Conservation (phyloP, 805 yeast genomes). For the Candida nanaspora region DNA sequence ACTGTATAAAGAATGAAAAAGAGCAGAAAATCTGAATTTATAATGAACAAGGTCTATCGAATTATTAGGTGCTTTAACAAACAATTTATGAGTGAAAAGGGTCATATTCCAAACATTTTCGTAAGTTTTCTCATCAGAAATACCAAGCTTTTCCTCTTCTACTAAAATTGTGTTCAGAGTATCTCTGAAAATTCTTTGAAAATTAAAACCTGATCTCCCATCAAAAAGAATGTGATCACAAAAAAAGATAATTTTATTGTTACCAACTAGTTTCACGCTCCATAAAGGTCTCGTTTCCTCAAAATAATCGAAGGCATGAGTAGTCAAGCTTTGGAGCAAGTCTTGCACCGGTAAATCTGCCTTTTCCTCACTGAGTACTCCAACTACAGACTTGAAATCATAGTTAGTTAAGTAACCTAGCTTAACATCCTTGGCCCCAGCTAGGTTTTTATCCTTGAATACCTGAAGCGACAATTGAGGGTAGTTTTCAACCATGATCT, state of each 20-base stretch:
- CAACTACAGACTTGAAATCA: slow-evolving; percentile 3
- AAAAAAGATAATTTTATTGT: slow-evolving; percentile 10
- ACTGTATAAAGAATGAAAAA: no score
- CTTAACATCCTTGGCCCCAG: not conserved
- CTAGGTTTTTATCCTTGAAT: not conserved
- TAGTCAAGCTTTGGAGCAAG: slow-evolving; percentile 11
- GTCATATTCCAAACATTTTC: no score
- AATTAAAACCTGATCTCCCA: slow-evolving; percentile 25
- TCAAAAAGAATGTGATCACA: slow-evolving; percentile 27
- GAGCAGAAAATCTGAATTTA: no score
- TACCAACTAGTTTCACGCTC: slow-evolving; percentile 11
- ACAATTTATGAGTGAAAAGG: no score
- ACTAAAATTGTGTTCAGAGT: slow-evolving; percentile 1
- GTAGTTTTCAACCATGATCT: slow-evolving; percentile 9
- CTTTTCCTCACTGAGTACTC: not conserved
- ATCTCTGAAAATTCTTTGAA: slow-evolving; percentile 10
- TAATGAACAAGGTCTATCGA: no score
- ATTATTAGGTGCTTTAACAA: no score
- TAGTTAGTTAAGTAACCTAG: not conserved
- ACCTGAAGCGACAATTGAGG: slow-evolving; percentile 13
- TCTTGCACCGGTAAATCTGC: not conserved
- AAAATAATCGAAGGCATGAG: slow-evolving; percentile 4
- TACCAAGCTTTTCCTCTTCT: not conserved
- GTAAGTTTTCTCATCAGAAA: not conserved
- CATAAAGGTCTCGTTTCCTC: slow-evolving; percentile 13